Conservation (phyloP, 2,329 filamentous ascomycete species). For the Fusarium sp. region DNA sequence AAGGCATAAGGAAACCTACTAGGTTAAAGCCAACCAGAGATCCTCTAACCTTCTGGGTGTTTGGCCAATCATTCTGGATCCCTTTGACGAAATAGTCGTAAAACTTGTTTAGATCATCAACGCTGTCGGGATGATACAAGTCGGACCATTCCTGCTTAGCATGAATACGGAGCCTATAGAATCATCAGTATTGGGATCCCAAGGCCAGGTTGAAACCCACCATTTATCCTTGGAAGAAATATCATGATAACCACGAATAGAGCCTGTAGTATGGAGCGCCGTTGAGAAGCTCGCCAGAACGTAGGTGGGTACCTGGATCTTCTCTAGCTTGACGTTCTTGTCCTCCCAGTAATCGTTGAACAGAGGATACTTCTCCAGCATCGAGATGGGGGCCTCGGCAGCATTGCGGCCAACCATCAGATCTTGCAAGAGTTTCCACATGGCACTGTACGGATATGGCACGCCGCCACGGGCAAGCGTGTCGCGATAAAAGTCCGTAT, state of each 20-base stretch:
- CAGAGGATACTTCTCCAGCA: background rate
- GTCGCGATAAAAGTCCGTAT: background rate
- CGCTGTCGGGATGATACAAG: background rate
- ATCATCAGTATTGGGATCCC: fast-evolving
- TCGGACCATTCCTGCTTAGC: conserved; percentile 1
- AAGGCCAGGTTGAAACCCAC: background rate
- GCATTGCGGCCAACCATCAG: background rate
- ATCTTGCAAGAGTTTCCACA: background rate
- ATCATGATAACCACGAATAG: background rate
- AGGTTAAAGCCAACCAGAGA: background rate
- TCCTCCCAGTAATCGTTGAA: background rate
- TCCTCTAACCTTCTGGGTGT: background rate
- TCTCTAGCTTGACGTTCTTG: background rate
- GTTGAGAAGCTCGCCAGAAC: background rate
- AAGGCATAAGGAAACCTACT: background rate
- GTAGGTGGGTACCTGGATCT: background rate
- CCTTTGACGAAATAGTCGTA: background rate
- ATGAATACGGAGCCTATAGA: background rate
- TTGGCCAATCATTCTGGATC: background rate
- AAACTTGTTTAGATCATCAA: background rate
- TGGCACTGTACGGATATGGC: background rate
- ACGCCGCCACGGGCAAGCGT: background rate
- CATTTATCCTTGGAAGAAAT: background rate
- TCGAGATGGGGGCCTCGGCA: background rate
- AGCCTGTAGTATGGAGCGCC: background rate